phyloP scores from a whole-genome alignment of 1,139 yeast species.

The Geotrichum bryndzae region DNA sequence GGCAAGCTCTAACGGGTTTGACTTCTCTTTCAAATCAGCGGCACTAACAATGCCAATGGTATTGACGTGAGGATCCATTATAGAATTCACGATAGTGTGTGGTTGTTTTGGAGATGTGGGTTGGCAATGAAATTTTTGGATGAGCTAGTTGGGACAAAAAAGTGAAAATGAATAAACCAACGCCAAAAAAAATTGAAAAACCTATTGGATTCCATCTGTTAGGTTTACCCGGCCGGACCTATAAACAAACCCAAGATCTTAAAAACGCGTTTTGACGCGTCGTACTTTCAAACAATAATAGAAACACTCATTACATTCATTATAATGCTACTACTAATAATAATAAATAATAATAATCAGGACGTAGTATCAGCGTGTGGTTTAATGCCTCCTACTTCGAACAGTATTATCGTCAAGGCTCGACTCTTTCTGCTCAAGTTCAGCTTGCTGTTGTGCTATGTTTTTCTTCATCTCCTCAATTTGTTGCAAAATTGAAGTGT shows the following conservation, averaged over 20 bases:
- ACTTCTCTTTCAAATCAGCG: constrained; percentile 14
- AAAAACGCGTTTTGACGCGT: neutral
- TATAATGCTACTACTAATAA: neutral
- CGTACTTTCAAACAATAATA: neutral
- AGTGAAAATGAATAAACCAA: neutral
- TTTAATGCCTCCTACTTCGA: neutral
- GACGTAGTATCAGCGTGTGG: neutral
- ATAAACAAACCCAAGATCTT: neutral
- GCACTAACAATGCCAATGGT: constrained; percentile 14
- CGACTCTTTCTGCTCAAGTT: constrained; percentile 19
- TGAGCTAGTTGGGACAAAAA: neutral
- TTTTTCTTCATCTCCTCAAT: constrained; percentile 16
- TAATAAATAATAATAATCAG: neutral
- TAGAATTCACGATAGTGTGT: neutral
- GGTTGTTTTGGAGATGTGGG: neutral
- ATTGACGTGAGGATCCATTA: neutral
- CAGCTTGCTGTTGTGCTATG: constrained; percentile 28
- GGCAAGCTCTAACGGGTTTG: constrained; percentile 33
- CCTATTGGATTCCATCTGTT: neutral
- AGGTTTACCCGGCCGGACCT: neutral
- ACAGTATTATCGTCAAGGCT: neutral
- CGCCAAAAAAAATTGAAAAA: neutral
- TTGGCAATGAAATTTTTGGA: neutral
- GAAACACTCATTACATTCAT: neutral
- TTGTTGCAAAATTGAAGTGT: neutral